These are phyloP conservation scores for Logfia minima DNA, from an alignment of 129 eudicot species.

Conservation along the genomic window DNA sequence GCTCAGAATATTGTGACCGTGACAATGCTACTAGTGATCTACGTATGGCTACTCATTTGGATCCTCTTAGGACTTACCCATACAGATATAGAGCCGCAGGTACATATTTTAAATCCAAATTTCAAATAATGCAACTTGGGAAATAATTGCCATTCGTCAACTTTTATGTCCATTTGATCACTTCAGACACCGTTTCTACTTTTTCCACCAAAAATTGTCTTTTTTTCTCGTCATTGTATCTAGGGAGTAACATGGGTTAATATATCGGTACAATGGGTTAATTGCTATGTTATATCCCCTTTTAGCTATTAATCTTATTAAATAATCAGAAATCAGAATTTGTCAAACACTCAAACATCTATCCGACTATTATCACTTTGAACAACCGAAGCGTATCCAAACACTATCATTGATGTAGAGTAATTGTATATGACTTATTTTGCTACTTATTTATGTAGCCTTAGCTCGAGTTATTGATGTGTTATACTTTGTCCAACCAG, in stretches of 20 bases:
- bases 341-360: background rate
- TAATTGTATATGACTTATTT: background rate
- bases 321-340: background rate
- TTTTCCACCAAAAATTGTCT: too few relatives aligned
- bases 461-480: conserved; percentile 11
- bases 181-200: too few relatives aligned
- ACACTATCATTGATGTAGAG: background rate
- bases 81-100: conserved; percentile 95
- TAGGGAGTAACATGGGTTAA: too few relatives aligned
- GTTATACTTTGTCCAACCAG: conserved; percentile 31
- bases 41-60: conserved; percentile 63
- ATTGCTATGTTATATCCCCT: too few relatives aligned
- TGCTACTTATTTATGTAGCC: background rate
- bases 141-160: background rate
- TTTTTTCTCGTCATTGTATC: too few relatives aligned
- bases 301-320: too few relatives aligned
- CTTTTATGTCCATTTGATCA: too few relatives aligned
- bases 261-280: too few relatives aligned
- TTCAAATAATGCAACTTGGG: background rate
- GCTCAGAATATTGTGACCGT: conserved; percentile 82
- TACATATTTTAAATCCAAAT: conserved; percentile 21
- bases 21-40: conserved; percentile 70
- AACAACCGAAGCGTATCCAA: background rate
- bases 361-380: background rate
- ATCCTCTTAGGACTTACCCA: conserved; percentile 86